These are phyloP conservation scores for Vigna radiata DNA, from an alignment of 306 rosid species.

Conservation along the genomic window DNA sequence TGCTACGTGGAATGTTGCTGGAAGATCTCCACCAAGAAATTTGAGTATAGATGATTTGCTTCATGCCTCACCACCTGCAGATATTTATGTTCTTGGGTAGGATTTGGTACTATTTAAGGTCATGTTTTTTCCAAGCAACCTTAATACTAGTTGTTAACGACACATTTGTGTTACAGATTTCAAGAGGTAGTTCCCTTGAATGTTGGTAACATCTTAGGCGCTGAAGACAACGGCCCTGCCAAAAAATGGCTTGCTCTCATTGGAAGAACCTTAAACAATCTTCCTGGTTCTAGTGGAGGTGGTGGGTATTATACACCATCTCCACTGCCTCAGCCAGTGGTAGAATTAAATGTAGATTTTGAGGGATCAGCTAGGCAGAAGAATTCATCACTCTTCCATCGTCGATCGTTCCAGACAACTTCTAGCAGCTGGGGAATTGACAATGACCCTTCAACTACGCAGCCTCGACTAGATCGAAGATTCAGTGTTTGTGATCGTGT, in stretches of 20 bases:
- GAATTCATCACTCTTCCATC: conserved; percentile 89
- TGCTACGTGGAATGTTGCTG: conserved; percentile 99
- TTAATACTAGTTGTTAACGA: conserved; percentile 8
- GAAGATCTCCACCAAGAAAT: conserved; percentile 93
- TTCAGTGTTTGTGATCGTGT: conserved; percentile 97
- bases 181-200: conserved; percentile 99
- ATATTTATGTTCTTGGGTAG: conserved; percentile 98
- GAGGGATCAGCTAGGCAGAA: conserved; percentile 96
- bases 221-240: conserved; percentile 99
- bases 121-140: conserved; percentile 12
- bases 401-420: conserved; percentile 91
- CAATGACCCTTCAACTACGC: conserved; percentile 72
- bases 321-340: conserved; percentile 92
- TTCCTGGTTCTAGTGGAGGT: conserved; percentile 88
- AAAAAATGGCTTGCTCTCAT: conserved; percentile 95
- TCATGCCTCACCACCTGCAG: conserved; percentile 95
- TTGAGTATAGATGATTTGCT: conserved; percentile 92
- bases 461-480: conserved; percentile 85
- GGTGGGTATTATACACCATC: conserved; percentile 88
- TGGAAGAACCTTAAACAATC: conserved; percentile 87
- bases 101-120: conserved; percentile 30
- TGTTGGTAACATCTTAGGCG: conserved; percentile 95
- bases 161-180: conserved; percentile 64
- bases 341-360: conserved; percentile 88
- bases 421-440: conserved; percentile 87